Evolutionary conservation across 2,329 filamentous ascomycete genomes (phyloP).

Genomic region (Colletotrichum tabaci): DNA sequence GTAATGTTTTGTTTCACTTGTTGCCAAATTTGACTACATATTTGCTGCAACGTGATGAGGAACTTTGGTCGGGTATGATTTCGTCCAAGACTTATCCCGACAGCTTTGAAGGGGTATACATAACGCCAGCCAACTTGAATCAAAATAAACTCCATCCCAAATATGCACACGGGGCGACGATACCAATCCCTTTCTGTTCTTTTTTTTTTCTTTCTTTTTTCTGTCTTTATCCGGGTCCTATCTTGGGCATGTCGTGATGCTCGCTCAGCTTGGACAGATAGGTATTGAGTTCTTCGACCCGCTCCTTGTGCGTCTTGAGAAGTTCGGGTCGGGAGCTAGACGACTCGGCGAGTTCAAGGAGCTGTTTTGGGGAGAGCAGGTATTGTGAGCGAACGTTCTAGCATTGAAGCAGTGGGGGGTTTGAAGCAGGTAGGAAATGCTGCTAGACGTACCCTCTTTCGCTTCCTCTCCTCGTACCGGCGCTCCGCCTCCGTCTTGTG

Average conservation of each 20-base stretch:
- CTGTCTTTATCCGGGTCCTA: constrained; percentile 66
- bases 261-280: constrained; percentile 94
- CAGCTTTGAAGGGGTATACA: not conserved
- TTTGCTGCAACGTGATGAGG: not conserved
- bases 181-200: not conserved
- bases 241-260: constrained; percentile 95
- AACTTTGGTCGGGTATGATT: not conserved
- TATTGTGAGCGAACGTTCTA: not conserved
- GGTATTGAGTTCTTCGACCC: constrained; percentile 94
- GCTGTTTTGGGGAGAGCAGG: constrained; percentile 59
- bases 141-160: constrained; percentile 9
- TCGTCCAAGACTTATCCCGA: not conserved
- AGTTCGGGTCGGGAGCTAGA: constrained; percentile 77
- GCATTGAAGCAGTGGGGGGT: not conserved
- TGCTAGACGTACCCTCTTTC: constrained; percentile 77
- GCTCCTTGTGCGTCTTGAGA: constrained; percentile 96
- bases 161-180: not conserved
- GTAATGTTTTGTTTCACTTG: not conserved
- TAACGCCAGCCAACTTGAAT: not conserved
- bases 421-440: not conserved
- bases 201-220: no score
- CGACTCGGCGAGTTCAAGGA: constrained; percentile 82
- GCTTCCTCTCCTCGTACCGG: constrained; percentile 83
- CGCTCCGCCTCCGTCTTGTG: constrained; percentile 88
- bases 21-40: not conserved